These are phyloP conservation scores for Fusarium hostae DNA, from an alignment of 2,329 filamentous ascomycete species.

Conservation along the genomic window DNA sequence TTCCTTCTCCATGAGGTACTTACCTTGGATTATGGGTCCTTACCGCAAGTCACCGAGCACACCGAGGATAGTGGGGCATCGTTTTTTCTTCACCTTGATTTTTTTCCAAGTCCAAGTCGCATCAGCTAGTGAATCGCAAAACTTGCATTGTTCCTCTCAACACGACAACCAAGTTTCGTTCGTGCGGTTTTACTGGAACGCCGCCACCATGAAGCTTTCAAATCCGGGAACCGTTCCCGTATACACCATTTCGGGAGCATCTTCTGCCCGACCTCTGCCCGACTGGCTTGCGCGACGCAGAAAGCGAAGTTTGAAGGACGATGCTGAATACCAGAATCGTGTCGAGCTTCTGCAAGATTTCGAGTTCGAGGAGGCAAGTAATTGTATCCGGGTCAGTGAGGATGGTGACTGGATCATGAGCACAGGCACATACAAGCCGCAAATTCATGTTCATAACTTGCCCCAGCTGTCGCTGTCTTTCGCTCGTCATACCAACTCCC, in stretches of 20 bases:
- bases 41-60: slow-evolving; percentile 33
- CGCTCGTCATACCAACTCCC: slow-evolving; percentile 87
- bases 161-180: slow-evolving; percentile 26
- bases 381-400: slow-evolving; percentile 88
- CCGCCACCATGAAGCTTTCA: slow-evolving; percentile 76
- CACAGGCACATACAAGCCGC: slow-evolving; percentile 77
- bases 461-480: slow-evolving; percentile 94
- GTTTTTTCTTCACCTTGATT: slow-evolving; percentile 47
- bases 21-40: not conserved
- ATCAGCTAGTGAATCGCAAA: slow-evolving; percentile 29
- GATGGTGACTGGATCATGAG: slow-evolving; percentile 99
- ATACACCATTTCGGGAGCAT: slow-evolving; percentile 94
- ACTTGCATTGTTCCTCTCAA: slow-evolving; percentile 23
- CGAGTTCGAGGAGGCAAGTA: slow-evolving; percentile 95
- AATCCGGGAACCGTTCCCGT: slow-evolving; percentile 87
- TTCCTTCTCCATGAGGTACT: not conserved
- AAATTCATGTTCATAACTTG: slow-evolving; percentile 93
- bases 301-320: slow-evolving; percentile 91
- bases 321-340: slow-evolving; percentile 91
- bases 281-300: slow-evolving; percentile 94
- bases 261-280: slow-evolving; percentile 85
- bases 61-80: slow-evolving; percentile 40
- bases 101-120: slow-evolving; percentile 40
- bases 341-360: slow-evolving; percentile 97
- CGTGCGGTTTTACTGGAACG: slow-evolving; percentile 14